phyloP scores from a whole-genome alignment of 108 stramenopile species.

The Parietichytrium sp. region DNA sequence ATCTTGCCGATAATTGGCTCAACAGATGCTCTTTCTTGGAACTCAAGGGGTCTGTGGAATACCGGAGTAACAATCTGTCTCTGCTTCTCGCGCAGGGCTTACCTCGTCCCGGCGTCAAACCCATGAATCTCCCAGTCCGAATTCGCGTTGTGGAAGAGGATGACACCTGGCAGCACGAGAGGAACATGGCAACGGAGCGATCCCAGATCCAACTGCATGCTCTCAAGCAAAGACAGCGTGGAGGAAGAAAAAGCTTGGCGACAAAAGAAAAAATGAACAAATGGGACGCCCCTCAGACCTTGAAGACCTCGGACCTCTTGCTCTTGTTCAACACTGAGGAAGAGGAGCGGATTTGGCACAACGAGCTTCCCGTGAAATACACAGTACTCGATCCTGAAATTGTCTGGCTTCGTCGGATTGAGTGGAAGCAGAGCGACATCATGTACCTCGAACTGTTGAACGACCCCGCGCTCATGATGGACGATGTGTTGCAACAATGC shows the following conservation, averaged over 20 bases:
- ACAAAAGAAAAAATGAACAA: constrained; percentile 1
- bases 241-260: neutral
- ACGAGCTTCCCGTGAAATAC: constrained; percentile 16
- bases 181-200: neutral
- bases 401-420: constrained; percentile 11
- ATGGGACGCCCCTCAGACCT: neutral
- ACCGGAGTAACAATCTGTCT: constrained; percentile 14
- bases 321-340: neutral
- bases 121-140: constrained; percentile 2
- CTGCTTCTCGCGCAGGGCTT: constrained; percentile 8
- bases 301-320: constrained; percentile 3
- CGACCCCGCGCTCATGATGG: neutral
- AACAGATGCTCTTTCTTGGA: neutral
- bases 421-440: constrained; percentile 12
- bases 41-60: neutral
- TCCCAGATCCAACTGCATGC: neutral
- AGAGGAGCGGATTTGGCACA: constrained; percentile 25
- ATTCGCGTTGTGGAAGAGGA: constrained; percentile 22
- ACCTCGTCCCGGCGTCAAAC: neutral
- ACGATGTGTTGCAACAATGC: neutral
- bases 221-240: neutral
- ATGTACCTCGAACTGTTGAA: constrained; percentile 32
- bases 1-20: neutral
- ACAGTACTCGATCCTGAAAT: constrained; percentile 7
- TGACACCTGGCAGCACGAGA: constrained; percentile 35